Percentiles rank a stretch among this genome's conserved stretches.
Conservation (phyloP, 2,329 filamentous ascomycete genomes). For the Rutstroemia sp. region DNA sequence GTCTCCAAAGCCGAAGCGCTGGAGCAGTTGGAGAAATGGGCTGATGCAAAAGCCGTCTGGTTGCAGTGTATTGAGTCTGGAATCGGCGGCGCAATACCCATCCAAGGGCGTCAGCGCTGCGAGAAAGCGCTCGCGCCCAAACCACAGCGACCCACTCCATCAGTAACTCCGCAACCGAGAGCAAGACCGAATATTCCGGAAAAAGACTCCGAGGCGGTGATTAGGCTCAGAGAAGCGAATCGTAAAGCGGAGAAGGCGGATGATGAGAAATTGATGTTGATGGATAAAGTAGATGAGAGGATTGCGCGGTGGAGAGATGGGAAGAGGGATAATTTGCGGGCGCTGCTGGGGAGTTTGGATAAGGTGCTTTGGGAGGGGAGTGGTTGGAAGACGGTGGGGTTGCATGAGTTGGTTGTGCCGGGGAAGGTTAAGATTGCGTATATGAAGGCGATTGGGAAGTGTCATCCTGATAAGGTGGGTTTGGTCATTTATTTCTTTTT, state of each 20-base stretch:
- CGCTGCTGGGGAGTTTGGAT: conserved; percentile 79
- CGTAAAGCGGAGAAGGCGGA: conserved; percentile 78
- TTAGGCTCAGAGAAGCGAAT: conserved; percentile 75
- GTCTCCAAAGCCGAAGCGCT: conserved; percentile 93
- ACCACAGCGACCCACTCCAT: conserved; percentile 33
- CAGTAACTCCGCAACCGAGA: conserved; percentile 27
- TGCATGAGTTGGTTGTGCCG: conserved; percentile 87
- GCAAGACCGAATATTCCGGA: conserved; percentile 17
- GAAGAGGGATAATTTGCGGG: conserved; percentile 87
- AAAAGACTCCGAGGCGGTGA: conserved; percentile 65
- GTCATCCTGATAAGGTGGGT: conserved; percentile 95
- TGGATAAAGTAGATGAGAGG: conserved; percentile 75
- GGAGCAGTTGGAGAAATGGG: conserved; percentile 92
- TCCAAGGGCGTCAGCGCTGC: conserved; percentile 80
- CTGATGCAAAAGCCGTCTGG: conserved; percentile 76
- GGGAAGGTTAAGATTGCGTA: conserved; percentile 96
- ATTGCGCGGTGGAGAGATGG: conserved; percentile 79
- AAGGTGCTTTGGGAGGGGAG: conserved; percentile 84
- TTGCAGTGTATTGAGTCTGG: conserved; percentile 74
- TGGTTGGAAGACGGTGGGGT: conserved; percentile 93
- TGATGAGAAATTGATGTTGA: conserved; percentile 84
- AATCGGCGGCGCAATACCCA: conserved; percentile 76
- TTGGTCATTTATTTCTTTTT: conserved; percentile 44
- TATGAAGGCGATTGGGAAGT: conserved; percentile 98
- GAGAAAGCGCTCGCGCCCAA: conserved; percentile 70